Conservation (phyloP, 495 filamentous ascomycete species). For the Lasiosphaeriaceae sp. region DNA sequence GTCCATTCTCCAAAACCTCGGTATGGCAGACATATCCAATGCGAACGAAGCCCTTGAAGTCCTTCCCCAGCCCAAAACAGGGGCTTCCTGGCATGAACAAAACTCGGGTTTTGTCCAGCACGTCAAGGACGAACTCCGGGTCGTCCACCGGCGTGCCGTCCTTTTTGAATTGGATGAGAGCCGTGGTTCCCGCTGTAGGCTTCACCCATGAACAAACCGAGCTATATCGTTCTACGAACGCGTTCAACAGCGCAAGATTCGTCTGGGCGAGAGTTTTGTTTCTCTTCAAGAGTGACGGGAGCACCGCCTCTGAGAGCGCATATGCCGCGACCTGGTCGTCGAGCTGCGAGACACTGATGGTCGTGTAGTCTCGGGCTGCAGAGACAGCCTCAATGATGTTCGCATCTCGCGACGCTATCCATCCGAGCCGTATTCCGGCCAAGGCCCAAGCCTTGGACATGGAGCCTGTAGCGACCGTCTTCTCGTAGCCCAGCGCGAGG, state of each 20-base stretch:
- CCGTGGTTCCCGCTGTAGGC: constrained; percentile 80
- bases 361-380: constrained; percentile 73
- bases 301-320: constrained; percentile 59
- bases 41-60: constrained; percentile 76
- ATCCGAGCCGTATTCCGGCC: constrained; percentile 78
- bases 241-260: constrained; percentile 65
- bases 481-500: constrained; percentile 63
- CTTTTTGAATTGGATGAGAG: constrained; percentile 66
- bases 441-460: constrained; percentile 85
- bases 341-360: constrained; percentile 77
- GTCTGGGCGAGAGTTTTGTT: constrained; percentile 68
- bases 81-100: constrained; percentile 71
- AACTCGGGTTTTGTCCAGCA: constrained; percentile 69
- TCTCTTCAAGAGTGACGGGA: constrained; percentile 62
- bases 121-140: constrained; percentile 62
- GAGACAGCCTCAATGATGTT: constrained; percentile 64
- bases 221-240: constrained; percentile 62
- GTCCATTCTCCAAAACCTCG: constrained; percentile 60
- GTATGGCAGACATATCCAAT: constrained; percentile 78
- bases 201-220: constrained; percentile 65
- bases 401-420: constrained; percentile 67
- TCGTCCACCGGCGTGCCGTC: constrained; percentile 68
- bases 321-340: constrained; percentile 78
- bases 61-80: constrained; percentile 67
- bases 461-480: constrained; percentile 71